A percentile compares a stretch with the other conserved stretches of the same genome.
Evolutionary conservation across 768 basidiomycete genomes (phyloP).

Genomic region (Amanita rubescens): DNA sequence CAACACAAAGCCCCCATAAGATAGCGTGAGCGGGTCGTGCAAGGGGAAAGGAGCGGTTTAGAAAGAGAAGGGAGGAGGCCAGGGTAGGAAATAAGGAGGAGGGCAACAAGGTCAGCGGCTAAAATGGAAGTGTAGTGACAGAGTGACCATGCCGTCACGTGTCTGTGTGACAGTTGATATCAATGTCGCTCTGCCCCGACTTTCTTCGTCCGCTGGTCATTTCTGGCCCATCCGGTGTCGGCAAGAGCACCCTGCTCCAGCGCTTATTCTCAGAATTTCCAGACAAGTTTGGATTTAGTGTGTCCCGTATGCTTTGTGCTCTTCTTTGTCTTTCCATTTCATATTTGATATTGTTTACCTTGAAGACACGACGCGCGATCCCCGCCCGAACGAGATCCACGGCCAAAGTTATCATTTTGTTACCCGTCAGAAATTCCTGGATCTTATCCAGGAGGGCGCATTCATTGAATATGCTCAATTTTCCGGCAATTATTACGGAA

Average conservation of each 20-base stretch:
- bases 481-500: conserved; percentile 90
- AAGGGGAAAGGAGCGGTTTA: conserved; percentile 6
- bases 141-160: neutral
- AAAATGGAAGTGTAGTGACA: neutral
- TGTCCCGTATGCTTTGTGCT: conserved; percentile 58
- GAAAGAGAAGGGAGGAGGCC: neutral
- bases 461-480: conserved; percentile 96
- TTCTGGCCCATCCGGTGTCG: conserved; percentile 89
- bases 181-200: conserved; percentile 21
- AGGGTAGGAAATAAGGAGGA: neutral
- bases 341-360: conserved; percentile 10
- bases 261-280: conserved; percentile 78
- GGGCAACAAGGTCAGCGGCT: conserved; percentile 5
- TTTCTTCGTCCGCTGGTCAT: conserved; percentile 75
- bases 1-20: conserved; percentile 11
- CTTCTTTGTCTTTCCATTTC: conserved; percentile 6
- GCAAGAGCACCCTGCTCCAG: conserved; percentile 85
- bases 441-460: conserved; percentile 58
- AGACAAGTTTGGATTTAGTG: conserved; percentile 84
- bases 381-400: conserved; percentile 74
- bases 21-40: conserved; percentile 24
- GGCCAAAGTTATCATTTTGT: conserved; percentile 90
- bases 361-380: conserved; percentile 82
- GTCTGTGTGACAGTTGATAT: neutral
- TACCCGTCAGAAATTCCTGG: conserved; percentile 57